These are phyloP conservation scores for Pythium phragmiticola DNA, from an alignment of 352 stramenopile species.

Conservation along the genomic window DNA sequence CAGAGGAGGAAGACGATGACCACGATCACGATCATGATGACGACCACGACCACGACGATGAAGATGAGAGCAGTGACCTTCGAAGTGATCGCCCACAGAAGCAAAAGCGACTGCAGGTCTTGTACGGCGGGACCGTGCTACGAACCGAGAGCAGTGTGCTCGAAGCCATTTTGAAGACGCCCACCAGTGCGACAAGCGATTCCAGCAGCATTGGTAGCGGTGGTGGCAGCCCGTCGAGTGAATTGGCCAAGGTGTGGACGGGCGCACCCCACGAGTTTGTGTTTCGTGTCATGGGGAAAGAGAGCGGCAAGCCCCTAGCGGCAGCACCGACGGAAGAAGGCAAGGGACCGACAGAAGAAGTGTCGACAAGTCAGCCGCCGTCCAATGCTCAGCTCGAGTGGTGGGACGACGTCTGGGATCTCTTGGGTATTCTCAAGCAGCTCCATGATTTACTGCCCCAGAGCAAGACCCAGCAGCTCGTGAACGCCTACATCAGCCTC, in stretches of 20 bases:
- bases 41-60: conserved; percentile 5
- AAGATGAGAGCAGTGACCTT: conserved; percentile 19
- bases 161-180: conserved; percentile 59
- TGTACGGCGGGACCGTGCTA: conserved; percentile 39
- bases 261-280: conserved; percentile 51
- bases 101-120: conserved; percentile 33
- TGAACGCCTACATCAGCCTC: conserved; percentile 60
- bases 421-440: conserved; percentile 47
- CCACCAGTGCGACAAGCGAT: neutral
- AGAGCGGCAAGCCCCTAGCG: neutral
- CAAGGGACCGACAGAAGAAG: no score
- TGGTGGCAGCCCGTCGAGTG: neutral
- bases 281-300: conserved; percentile 41
- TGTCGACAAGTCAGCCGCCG: neutral
- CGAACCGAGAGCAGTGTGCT: conserved; percentile 53
- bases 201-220: neutral
- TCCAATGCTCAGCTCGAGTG: conserved; percentile 16
- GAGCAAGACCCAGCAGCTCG: conserved; percentile 27
- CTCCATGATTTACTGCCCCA: conserved; percentile 28
- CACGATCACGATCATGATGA: neutral
- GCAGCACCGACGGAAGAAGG: neutral
- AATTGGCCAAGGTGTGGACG: conserved; percentile 37
- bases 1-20: neutral
- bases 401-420: conserved; percentile 68
- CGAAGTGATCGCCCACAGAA: conserved; percentile 21